phyloP scores from a whole-genome alignment of 164 flowering plant genomes.

The Brasenia schreberi region DNA sequence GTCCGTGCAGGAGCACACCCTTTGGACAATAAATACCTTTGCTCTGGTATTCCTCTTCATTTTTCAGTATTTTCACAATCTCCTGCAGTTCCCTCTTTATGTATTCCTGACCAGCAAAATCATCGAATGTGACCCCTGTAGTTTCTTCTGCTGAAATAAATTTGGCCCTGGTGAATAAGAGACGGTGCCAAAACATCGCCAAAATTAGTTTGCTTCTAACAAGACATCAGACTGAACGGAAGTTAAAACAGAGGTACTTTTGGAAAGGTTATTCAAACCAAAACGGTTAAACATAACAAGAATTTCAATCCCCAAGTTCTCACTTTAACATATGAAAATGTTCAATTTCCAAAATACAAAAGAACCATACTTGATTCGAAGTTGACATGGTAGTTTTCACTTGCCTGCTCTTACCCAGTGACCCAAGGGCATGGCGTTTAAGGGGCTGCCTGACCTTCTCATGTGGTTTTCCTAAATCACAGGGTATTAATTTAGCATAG shows the following conservation, averaged over 20 bases:
- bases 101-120: slow-evolving; percentile 98
- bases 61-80: slow-evolving; percentile 78
- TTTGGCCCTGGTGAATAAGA: slow-evolving; percentile 49
- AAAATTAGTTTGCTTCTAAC: too few relatives aligned
- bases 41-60: slow-evolving; percentile 79
- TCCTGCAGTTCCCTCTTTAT: slow-evolving; percentile 90
- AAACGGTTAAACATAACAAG: too few relatives aligned
- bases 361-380: too few relatives aligned
- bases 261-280: background rate
- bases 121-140: slow-evolving; percentile 88
- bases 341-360: too few relatives aligned
- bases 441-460: slow-evolving; percentile 37
- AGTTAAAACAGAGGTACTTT: too few relatives aligned
- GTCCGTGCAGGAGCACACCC: slow-evolving; percentile 97
- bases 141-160: slow-evolving; percentile 96
- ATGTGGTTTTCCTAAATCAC: slow-evolving; percentile 65
- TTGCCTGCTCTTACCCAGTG: slow-evolving; percentile 91
- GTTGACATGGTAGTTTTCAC: slow-evolving; percentile 6
- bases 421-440: slow-evolving; percentile 55
- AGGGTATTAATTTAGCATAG: slow-evolving; percentile 82
- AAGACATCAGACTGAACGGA: too few relatives aligned
- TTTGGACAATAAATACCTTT: slow-evolving; percentile 94
- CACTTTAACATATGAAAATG: too few relatives aligned
- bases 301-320: too few relatives aligned
- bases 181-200: too few relatives aligned